phyloP scores from a whole-genome alignment of 2,329 filamentous ascomycete genomes.

The Phaeosphaeriaceae sp. region DNA sequence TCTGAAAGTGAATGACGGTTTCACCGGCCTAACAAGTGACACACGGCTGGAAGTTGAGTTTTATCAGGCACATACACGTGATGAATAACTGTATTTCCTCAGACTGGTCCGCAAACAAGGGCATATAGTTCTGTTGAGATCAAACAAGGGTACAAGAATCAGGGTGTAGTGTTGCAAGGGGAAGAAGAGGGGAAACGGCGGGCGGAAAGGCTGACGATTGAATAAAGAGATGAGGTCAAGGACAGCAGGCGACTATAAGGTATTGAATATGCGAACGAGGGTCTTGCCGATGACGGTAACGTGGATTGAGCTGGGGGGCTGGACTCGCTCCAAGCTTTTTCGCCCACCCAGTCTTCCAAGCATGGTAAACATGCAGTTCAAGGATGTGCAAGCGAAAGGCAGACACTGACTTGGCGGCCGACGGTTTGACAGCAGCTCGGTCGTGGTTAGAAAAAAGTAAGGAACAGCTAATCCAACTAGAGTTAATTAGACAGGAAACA shows the following conservation, averaged over 20 bases:
- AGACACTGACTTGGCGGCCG: conserved; percentile 13
- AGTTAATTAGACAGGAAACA: conserved; percentile 17
- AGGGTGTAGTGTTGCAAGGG: conserved; percentile 10
- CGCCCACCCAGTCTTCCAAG: conserved; percentile 33
- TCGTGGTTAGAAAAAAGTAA: conserved; percentile 10
- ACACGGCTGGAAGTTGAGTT: conserved; percentile 27
- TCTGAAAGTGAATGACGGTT: conserved; percentile 36
- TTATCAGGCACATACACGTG: conserved; percentile 30
- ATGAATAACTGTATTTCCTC: conserved; percentile 10
- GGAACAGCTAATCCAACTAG: conserved; percentile 24
- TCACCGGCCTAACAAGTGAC: conserved; percentile 33
- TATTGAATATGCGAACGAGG: conserved; percentile 21
- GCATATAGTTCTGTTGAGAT: conserved; percentile 18
- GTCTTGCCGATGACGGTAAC: conserved; percentile 29
- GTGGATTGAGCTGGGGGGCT: conserved; percentile 34
- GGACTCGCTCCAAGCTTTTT: conserved; percentile 28
- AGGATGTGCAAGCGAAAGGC: conserved; percentile 32
- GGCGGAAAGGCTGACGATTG: conserved; percentile 30
- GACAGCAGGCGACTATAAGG: conserved; percentile 37
- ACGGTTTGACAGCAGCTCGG: conserved; percentile 20
- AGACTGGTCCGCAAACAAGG: conserved; percentile 5
- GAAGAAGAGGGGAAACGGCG: conserved; percentile 25
- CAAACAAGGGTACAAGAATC: conserved; percentile 14
- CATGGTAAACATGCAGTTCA: conserved; percentile 30
- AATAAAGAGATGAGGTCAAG: conserved; percentile 14